A percentile compares a stretch with the other conserved stretches of the same genome.
Evolutionary conservation across 495 filamentous ascomycete species (phyloP).

Genomic region (Penicillium subrubescens): DNA sequence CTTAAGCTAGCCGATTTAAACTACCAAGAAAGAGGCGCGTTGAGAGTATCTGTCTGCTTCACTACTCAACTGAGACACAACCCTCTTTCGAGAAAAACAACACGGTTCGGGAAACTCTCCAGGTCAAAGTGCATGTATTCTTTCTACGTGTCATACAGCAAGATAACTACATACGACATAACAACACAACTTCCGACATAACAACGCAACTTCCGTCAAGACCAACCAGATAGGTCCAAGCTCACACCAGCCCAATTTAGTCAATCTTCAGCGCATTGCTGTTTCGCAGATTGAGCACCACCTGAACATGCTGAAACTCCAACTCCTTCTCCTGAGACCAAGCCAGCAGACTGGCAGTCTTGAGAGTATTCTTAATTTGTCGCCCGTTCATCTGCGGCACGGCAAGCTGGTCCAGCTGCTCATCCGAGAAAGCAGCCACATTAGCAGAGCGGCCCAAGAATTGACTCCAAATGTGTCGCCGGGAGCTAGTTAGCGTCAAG

Average conservation of each 20-base stretch:
- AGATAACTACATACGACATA: too few species aligned
- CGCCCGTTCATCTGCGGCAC: conserved; percentile 32
- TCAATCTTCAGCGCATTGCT: conserved; percentile 1
- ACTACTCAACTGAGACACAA: too few species aligned
- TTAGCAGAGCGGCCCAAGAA: conserved; percentile 27
- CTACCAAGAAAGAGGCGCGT: too few species aligned
- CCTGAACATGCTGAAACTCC: conserved; percentile 19
- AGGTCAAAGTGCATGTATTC: too few species aligned
- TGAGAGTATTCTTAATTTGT: conserved; percentile 56
- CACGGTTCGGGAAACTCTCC: too few species aligned
- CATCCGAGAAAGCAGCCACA: conserved; percentile 23
- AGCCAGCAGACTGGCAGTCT: conserved; percentile 40
- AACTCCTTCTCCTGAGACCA: conserved; percentile 21
- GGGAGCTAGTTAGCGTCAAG: conserved; percentile 31
- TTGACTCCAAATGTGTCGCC: conserved; percentile 34
- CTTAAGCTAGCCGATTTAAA: too few species aligned
- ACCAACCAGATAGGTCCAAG: background rate
- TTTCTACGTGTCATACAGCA: too few species aligned
- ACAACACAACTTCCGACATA: background rate
- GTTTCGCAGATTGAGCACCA: conserved; percentile 19
- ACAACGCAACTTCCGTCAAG: background rate
- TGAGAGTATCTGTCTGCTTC: too few species aligned
- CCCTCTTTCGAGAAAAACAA: too few species aligned
- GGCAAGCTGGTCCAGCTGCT: conserved; percentile 33
- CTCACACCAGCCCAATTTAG: background rate